Evolutionary conservation across 2,329 filamentous ascomycete species (phyloP).

Genomic region (Aspergillus viridinutans): DNA sequence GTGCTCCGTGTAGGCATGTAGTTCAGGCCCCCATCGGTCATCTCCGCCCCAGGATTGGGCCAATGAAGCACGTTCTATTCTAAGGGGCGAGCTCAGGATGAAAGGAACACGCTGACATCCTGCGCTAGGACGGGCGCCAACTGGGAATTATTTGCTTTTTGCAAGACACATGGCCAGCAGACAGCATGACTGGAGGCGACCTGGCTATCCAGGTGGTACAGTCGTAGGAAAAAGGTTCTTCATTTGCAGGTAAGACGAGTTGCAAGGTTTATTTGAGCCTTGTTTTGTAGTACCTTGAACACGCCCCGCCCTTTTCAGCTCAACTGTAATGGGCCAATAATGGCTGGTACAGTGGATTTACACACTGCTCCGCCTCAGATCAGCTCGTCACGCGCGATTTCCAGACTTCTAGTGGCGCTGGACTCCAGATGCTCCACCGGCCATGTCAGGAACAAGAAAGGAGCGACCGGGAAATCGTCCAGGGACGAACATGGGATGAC

Average conservation of each 20-base stretch:
- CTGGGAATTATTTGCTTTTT: neutral
- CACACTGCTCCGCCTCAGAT: neutral
- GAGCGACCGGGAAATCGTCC: constrained; percentile 7
- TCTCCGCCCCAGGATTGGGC: neutral
- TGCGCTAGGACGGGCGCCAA: neutral
- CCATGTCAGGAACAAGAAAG: constrained; percentile 16
- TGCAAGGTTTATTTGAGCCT: too few species aligned
- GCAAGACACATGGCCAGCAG: neutral
- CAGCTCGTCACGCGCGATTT: neutral
- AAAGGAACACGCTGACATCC: neutral
- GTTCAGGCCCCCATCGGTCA: neutral
- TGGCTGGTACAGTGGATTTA: neutral
- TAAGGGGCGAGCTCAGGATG: neutral
- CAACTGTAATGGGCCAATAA: neutral
- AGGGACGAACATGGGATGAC: constrained; percentile 10
- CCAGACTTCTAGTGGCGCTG: neutral
- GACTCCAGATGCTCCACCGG: constrained; percentile 10
- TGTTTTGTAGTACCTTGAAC: too few species aligned
- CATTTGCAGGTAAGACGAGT: too few species aligned
- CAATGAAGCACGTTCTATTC: too few species aligned
- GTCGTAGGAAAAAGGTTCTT: neutral
- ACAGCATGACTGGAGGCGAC: neutral
- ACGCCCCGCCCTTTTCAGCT: neutral
- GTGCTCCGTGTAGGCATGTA: neutral
- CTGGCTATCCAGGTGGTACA: neutral